A percentile compares a stretch with the other conserved stretches of the same genome.
Evolutionary conservation across 441 rosid species (phyloP).

Genomic region (Croton setiger): DNA sequence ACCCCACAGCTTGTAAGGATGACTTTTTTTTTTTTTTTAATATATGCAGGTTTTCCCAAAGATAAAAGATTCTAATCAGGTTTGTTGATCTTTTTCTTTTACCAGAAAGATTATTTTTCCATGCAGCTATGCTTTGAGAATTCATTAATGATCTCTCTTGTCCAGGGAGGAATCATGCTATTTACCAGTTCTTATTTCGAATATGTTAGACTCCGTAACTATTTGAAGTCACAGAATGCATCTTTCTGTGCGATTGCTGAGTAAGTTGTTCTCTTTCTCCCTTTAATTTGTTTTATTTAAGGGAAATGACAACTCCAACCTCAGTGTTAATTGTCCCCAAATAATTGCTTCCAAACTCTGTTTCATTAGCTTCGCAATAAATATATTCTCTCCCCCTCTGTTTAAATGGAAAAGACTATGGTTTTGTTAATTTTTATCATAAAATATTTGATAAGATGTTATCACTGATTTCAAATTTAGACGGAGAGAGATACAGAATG

Average conservation of each 20-base stretch:
- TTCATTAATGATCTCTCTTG: conserved; percentile 15
- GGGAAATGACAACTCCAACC: too few relatives aligned
- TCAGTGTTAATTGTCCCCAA: too few relatives aligned
- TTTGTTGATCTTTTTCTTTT: too few relatives aligned
- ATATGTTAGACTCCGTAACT: conserved; percentile 77
- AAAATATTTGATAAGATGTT: too few relatives aligned
- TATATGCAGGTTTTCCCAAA: conserved; percentile 81
- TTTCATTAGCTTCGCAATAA: too few relatives aligned
- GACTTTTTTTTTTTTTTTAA: conserved; percentile 15
- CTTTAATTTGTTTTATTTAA: conserved; percentile 1
- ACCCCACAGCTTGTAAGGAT: conserved; percentile 9
- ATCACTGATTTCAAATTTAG: too few relatives aligned
- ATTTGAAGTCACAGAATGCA: conserved; percentile 81
- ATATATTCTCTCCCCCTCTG: too few relatives aligned
- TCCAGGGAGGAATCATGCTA: conserved; percentile 88
- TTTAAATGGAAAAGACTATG: too few relatives aligned
- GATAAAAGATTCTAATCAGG: conserved; percentile 89
- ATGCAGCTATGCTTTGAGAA: conserved; percentile 11
- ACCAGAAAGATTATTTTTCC: background rate
- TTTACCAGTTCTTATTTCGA: conserved; percentile 88
- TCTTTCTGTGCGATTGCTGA: conserved; percentile 88
- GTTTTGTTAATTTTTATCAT: too few relatives aligned
- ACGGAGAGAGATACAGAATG: too few relatives aligned
- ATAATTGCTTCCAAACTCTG: too few relatives aligned
- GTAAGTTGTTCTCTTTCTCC: conserved; percentile 43